Evolutionary conservation across 495 filamentous ascomycete species (phyloP).

Genomic region (Xylaria acuta): DNA sequence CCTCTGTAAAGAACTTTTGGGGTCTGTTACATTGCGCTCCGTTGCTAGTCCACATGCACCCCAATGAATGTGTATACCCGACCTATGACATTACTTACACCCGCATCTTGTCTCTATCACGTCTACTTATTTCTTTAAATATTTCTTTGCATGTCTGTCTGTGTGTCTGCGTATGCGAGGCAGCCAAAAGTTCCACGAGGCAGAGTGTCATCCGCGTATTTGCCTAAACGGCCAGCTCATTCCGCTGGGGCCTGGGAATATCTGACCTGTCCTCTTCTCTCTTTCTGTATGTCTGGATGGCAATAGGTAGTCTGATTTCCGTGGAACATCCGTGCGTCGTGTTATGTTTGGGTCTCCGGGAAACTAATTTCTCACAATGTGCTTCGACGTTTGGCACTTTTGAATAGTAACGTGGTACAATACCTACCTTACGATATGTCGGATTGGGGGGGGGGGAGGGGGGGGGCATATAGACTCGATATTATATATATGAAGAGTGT

Average conservation of each 20-base stretch:
- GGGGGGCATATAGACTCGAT: background rate
- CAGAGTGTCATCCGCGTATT: slow-evolving; percentile 13
- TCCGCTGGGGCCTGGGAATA: background rate
- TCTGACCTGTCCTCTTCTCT: background rate
- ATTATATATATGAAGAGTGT: background rate
- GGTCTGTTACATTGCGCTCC: slow-evolving; percentile 15
- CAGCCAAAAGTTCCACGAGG: background rate
- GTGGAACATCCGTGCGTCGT: slow-evolving; percentile 1
- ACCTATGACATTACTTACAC: background rate
- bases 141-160: background rate
- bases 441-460: background rate
- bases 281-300: background rate
- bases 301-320: background rate
- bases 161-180: background rate
- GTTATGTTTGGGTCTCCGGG: background rate
- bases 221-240: slow-evolving; percentile 20
- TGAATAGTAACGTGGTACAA: background rate
- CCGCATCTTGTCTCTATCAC: background rate
- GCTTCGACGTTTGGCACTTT: background rate
- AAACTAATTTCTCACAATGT: background rate
- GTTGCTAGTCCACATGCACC: background rate
- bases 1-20: background rate
- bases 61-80: background rate
- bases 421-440: background rate
- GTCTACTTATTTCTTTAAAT: slow-evolving; percentile 1